A percentile compares a stretch with the other conserved stretches of the same genome.
phyloP scores from a whole-genome alignment of 2,329 filamentous ascomycete genomes.

The Didymosphaeria variabile region DNA sequence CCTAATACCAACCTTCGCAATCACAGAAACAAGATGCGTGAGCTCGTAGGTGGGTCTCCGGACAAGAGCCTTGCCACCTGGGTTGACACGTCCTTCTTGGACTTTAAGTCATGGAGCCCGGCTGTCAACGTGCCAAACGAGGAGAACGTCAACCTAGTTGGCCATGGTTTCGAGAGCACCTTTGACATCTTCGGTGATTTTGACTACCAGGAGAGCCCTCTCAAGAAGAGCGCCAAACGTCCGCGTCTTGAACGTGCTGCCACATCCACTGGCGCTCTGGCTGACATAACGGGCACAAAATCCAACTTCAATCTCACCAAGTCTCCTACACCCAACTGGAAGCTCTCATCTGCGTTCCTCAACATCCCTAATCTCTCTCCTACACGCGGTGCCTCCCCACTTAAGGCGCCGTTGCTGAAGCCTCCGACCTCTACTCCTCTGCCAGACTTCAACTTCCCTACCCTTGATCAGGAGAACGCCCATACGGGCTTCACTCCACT shows the following conservation, averaged over 20 bases:
- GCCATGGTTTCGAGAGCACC: slow-evolving; percentile 57
- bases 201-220: slow-evolving; percentile 67
- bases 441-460: slow-evolving; percentile 31
- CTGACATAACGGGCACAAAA: slow-evolving; percentile 66
- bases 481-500: slow-evolving; percentile 35
- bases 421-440: slow-evolving; percentile 36
- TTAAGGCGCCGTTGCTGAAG: slow-evolving; percentile 42
- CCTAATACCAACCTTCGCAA: slow-evolving; percentile 91
- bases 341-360: slow-evolving; percentile 46
- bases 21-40: slow-evolving; percentile 82
- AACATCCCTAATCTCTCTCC: slow-evolving; percentile 49
- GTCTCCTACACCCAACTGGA: slow-evolving; percentile 47
- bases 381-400: slow-evolving; percentile 38
- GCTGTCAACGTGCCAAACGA: slow-evolving; percentile 71
- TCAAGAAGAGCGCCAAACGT: slow-evolving; percentile 70
- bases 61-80: slow-evolving; percentile 64
- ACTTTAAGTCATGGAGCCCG: slow-evolving; percentile 65
- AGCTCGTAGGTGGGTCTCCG: slow-evolving; percentile 80
- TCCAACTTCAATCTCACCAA: slow-evolving; percentile 58
- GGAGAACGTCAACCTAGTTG: slow-evolving; percentile 62
- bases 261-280: slow-evolving; percentile 68
- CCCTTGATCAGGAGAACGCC: slow-evolving; percentile 32
- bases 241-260: slow-evolving; percentile 70
- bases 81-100: slow-evolving; percentile 60
- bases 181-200: slow-evolving; percentile 70